Base-by-base conservation (phyloP, 768 basidiomycete genomes). In the Hericium coralloides region DNA sequence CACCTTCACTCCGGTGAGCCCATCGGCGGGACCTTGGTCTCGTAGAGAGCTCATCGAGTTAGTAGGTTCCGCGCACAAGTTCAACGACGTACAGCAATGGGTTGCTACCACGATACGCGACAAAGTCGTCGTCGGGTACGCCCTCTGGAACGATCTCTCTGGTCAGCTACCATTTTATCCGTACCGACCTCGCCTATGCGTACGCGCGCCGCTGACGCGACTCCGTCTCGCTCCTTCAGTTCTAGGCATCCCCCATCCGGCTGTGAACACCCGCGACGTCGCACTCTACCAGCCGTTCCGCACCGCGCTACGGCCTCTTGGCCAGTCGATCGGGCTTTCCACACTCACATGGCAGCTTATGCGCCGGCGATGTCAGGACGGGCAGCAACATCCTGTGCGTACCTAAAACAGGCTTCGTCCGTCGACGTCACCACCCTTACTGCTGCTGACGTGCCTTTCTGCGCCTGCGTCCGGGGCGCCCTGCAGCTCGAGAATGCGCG, bases 301-400 rank as follows among this genome's bases (percentile, higher is more conserved):
- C 64, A 85, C 82, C 56, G 80, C 86, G 1, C 70, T 92, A 53
- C 79, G 81, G 23, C 78, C 79, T 25, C 81, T 82, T 6, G 82
- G 85, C 65, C 84, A 87, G 62, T 68, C 82, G 51, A 72, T 89
- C 59, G 89, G 91, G 25, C 74, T 92, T 38, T 85, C 83, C 64
- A 92, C 91, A 4, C 74, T 92, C 15, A 81, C 84, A 67, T 91
- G 87, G 87, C 85, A 84, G 63, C 78, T 92, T 38, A 88, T 92
- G 88, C 78, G 81, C 56, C 78, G 89, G 63, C 80, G 84, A 31
- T 87, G 86, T 65, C 85, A 87, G 65, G 85, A 88, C 65, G 82
- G 81, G 31, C 77, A 82, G 55, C 76, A 82, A 62, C 80, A 89
- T 68, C 84, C 88, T 10, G 90, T 92, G 65, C 65, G 85, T 79